Conservation (phyloP, 2,329 filamentous ascomycete genomes). For the Calcarisporium arbuscula region DNA sequence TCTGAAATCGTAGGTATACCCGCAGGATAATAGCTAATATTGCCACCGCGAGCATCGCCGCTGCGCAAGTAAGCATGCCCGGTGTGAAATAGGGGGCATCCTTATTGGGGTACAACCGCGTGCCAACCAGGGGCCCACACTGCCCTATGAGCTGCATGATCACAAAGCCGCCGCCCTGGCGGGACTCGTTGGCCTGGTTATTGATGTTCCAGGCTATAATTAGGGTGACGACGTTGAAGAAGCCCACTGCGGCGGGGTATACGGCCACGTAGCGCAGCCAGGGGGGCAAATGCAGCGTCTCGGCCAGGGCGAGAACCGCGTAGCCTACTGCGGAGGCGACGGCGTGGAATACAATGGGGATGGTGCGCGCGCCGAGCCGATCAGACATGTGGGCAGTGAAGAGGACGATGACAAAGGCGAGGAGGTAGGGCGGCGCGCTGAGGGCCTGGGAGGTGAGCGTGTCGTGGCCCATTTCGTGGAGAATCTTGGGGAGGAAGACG, state of each 20-base stretch:
- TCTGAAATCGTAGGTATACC: constrained; percentile 44
- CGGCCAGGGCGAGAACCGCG: constrained; percentile 53
- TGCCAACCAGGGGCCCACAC: constrained; percentile 67
- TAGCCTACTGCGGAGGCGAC: constrained; percentile 58
- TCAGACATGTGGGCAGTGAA: constrained; percentile 69
- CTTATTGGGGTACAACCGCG: constrained; percentile 54
- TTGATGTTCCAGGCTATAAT: constrained; percentile 87
- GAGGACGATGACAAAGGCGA: constrained; percentile 67
- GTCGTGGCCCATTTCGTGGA: constrained; percentile 69
- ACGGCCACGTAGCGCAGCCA: constrained; percentile 64
- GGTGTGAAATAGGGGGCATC: constrained; percentile 56
- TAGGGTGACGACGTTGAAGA: constrained; percentile 78
- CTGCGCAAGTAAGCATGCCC: constrained; percentile 58
- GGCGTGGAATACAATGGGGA: constrained; percentile 63
- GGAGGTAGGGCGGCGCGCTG: constrained; percentile 73
- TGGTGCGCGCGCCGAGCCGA: constrained; percentile 52
- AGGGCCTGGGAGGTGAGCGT: constrained; percentile 66
- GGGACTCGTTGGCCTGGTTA: constrained; percentile 65
- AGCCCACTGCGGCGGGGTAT: constrained; percentile 72
- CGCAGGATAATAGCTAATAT: constrained; percentile 48
- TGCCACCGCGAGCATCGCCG: constrained; percentile 57
- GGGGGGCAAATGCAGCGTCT: constrained; percentile 34
- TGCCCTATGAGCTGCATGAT: constrained; percentile 78
- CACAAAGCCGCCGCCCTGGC: constrained; percentile 70
- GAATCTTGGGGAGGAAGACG: constrained; percentile 78